phyloP scores from a whole-genome alignment of 495 filamentous ascomycete species.

The Talaromyces nanjingensis region DNA sequence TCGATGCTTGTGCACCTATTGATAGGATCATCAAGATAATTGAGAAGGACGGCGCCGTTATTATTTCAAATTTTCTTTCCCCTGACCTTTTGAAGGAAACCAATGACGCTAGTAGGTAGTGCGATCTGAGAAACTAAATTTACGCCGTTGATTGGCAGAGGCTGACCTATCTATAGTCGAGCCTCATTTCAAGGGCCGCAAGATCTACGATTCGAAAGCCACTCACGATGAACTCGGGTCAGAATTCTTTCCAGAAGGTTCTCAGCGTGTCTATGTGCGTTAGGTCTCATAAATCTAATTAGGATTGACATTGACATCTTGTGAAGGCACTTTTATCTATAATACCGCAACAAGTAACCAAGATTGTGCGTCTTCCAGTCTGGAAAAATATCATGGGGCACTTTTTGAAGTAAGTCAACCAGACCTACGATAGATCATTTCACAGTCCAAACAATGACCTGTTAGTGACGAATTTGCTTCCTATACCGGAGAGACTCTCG shows the following conservation, averaged over 20 bases:
- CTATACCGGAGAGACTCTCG: background rate
- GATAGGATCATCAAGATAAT: background rate
- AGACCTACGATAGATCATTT: background rate
- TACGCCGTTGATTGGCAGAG: background rate
- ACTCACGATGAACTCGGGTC: background rate
- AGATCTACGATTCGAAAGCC: background rate
- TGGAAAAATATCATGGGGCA: background rate
- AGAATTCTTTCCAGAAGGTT: background rate
- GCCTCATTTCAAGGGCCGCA: constrained; percentile 2
- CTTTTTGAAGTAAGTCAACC: background rate
- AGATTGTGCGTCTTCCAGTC: background rate
- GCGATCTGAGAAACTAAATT: background rate
- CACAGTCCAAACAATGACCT: background rate
- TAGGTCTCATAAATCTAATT: background rate
- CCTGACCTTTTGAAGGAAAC: background rate
- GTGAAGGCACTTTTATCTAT: background rate
- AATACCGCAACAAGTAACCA: background rate
- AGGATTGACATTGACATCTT: background rate
- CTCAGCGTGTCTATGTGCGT: background rate
- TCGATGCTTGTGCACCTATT: background rate
- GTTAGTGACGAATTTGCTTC: background rate
- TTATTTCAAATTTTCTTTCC: background rate
- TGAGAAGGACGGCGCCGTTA: background rate
- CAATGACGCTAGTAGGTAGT: background rate
- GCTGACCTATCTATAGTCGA: background rate